Percentiles rank a stretch among this genome's conserved stretches.
phyloP scores from a whole-genome alignment of 1,284 basidiomycete species.

The Melampsora occidentalis region DNA sequence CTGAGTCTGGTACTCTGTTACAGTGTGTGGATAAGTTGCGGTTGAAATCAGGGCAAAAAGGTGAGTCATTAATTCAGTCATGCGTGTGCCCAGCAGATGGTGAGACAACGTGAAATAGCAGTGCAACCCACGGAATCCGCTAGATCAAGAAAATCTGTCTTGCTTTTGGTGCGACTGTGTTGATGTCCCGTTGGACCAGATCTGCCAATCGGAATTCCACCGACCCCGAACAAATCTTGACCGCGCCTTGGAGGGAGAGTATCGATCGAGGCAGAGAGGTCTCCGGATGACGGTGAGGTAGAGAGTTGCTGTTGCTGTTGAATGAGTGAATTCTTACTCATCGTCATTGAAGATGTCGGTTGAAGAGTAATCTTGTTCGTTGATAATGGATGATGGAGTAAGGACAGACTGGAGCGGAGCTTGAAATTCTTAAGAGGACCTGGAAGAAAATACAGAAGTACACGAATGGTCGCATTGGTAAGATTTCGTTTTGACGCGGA shows the following conservation, averaged over 20 bases:
- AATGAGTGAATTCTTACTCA: slow-evolving; percentile 30
- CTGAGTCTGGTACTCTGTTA: slow-evolving; percentile 37
- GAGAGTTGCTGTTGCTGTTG: slow-evolving; percentile 4
- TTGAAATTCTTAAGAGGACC: not conserved
- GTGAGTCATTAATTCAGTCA: not conserved
- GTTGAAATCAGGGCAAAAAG: not conserved
- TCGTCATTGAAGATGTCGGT: slow-evolving; percentile 5
- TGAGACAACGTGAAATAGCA: not conserved
- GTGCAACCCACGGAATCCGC: slow-evolving; percentile 71
- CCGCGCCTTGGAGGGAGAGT: slow-evolving; percentile 39
- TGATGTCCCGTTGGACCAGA: slow-evolving; percentile 32
- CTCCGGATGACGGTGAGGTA: slow-evolving; percentile 9
- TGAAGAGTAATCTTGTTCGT: not conserved
- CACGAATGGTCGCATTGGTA: slow-evolving; percentile 5
- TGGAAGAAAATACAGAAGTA: not conserved
- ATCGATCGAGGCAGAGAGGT: slow-evolving; percentile 43
- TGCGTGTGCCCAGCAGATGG: not conserved
- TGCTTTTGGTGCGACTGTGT: slow-evolving; percentile 44
- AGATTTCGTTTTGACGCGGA: slow-evolving; percentile 4
- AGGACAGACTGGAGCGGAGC: not conserved
- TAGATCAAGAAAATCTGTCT: slow-evolving; percentile 75
- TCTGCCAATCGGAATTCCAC: slow-evolving; percentile 26
- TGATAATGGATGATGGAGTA: not conserved
- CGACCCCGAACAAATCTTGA: slow-evolving; percentile 28
- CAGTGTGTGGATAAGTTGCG: not conserved